Percentiles rank a stretch among this genome's conserved stretches.
These are phyloP conservation scores for Vanderwaltozyma tropicalis DNA, from an alignment of 805 yeast genomes.

Conservation along the genomic window DNA sequence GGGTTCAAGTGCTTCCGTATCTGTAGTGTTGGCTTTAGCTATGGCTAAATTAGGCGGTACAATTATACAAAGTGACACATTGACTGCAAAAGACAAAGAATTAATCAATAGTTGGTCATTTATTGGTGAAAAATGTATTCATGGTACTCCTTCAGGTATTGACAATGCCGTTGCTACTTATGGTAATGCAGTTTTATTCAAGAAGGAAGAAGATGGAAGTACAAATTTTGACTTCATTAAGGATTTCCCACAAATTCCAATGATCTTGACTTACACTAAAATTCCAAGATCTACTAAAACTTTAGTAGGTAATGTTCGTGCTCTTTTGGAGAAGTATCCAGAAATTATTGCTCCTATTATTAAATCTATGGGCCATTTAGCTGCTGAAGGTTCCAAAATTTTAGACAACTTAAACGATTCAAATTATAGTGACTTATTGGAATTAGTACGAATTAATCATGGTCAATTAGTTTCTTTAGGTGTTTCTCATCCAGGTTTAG, in stretches of 20 bases:
- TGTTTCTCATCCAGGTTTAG: conserved; percentile 89
- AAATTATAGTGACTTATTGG: conserved; percentile 33
- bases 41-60: conserved; percentile 52
- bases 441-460: conserved; percentile 72
- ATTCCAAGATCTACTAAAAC: conserved; percentile 83
- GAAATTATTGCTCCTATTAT: conserved; percentile 46
- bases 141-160: conserved; percentile 93
- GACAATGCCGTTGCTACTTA: conserved; percentile 93
- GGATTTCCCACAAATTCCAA: conserved; percentile 58
- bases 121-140: conserved; percentile 90
- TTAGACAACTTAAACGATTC: conserved; percentile 39
- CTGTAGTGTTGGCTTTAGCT: conserved; percentile 76
- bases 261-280: conserved; percentile 73
- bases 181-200: conserved; percentile 92
- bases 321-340: conserved; percentile 42
- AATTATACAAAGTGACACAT: conserved; percentile 28
- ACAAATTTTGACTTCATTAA: conserved; percentile 20
- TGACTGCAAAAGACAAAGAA: conserved; percentile 36
- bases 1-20: conserved; percentile 86
- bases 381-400: conserved; percentile 23
- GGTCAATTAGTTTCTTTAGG: conserved; percentile 78
- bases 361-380: conserved; percentile 65
- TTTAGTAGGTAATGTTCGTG: conserved; percentile 67
- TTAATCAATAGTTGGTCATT: conserved; percentile 80
- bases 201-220: conserved; percentile 32